phyloP scores from a whole-genome alignment of 305 asterid species.

The Solanum chacoense region DNA sequence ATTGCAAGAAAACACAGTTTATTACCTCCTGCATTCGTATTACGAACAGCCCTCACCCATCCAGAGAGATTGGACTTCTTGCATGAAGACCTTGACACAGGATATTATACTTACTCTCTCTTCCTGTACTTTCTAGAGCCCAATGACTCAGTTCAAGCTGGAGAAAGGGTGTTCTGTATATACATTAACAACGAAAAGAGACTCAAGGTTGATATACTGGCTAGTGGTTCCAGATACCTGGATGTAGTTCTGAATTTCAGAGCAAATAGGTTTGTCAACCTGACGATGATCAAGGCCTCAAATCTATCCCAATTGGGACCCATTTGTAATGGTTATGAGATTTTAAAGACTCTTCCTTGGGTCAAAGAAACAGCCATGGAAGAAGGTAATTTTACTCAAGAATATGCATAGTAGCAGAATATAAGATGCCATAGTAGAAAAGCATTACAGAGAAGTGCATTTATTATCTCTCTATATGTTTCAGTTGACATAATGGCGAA shows the following conservation, averaged over 20 bases:
- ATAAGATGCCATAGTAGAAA: neutral
- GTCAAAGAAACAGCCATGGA: constrained; percentile 18
- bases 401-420: neutral
- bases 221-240: constrained; percentile 15
- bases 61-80: constrained; percentile 33
- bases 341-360: constrained; percentile 27
- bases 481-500: constrained; percentile 33
- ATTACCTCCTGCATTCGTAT: constrained; percentile 35
- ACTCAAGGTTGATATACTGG: constrained; percentile 28
- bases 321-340: constrained; percentile 44
- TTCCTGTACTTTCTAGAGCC: constrained; percentile 51
- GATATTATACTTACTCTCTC: constrained; percentile 19
- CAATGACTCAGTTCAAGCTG: constrained; percentile 22
- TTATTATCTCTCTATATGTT: neutral
- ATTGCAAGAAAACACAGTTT: constrained; percentile 5
- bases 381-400: constrained; percentile 17
- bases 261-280: constrained; percentile 34
- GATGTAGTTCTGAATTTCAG: constrained; percentile 26
- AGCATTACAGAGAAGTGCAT: neutral
- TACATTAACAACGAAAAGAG: constrained; percentile 26
- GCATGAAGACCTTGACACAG: constrained; percentile 24
- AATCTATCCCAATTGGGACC: constrained; percentile 39
- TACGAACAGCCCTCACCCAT: constrained; percentile 40
- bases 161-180: constrained; percentile 45
- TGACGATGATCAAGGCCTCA: constrained; percentile 31